Percentiles rank a stretch among this genome's conserved stretches.
Conservation (phyloP, 495 filamentous ascomycete species). For the Extremus antarcticus region DNA sequence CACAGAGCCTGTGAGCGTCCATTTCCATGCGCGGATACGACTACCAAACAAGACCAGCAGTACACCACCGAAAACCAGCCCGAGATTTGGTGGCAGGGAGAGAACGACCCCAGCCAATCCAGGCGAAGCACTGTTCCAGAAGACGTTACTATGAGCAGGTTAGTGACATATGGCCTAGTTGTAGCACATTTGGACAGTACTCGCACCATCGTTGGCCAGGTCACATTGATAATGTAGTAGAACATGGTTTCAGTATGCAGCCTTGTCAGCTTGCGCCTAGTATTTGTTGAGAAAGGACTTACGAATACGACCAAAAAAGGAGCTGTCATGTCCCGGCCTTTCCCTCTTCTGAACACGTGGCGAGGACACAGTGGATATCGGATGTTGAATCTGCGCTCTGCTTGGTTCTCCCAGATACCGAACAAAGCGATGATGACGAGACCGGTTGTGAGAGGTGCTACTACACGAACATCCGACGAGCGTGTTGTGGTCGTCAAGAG, state of each 20-base stretch:
- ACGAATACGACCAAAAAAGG: constrained; percentile 12
- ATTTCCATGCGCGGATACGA: constrained; percentile 27
- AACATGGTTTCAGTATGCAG: background rate
- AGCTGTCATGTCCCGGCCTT: constrained; percentile 17
- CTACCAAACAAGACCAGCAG: constrained; percentile 25
- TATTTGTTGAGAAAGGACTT: too few species aligned
- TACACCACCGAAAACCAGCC: constrained; percentile 23
- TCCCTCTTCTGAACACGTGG: constrained; percentile 9
- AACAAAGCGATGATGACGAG: constrained; percentile 11
- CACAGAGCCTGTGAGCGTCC: constrained; percentile 22
- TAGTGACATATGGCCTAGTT: constrained; percentile 14
- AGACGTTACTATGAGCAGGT: too few species aligned
- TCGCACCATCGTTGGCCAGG: constrained; percentile 15
- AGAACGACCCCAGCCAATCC: too few species aligned
- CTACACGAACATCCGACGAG: background rate
- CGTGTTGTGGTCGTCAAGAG: constrained; percentile 1
- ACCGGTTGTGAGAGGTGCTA: constrained; percentile 1
- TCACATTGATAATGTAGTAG: constrained; percentile 14
- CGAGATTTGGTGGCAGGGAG: constrained; percentile 23
- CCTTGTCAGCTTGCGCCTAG: too few species aligned
- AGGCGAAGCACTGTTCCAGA: too few species aligned
- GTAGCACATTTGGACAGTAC: constrained; percentile 18
- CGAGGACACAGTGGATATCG: constrained; percentile 18
- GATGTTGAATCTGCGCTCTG: too few species aligned
- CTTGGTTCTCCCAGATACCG: constrained; percentile 18